Conservation (phyloP, 495 filamentous ascomycete species). For the Lasiosphaeria ovina region DNA sequence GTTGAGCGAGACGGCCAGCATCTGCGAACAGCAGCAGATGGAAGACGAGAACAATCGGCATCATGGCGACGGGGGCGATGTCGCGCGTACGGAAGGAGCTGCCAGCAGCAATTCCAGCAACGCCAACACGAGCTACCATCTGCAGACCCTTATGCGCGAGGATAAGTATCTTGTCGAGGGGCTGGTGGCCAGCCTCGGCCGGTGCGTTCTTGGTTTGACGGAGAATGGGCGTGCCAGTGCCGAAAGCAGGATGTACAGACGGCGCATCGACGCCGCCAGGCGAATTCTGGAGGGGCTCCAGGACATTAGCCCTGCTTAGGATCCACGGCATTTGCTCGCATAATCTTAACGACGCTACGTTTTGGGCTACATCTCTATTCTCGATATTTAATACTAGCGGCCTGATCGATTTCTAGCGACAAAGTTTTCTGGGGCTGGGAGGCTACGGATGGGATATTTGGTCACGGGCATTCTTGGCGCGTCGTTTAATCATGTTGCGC, state of each 20-base stretch:
- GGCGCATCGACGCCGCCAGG: slow-evolving; percentile 70
- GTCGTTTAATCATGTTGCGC: no score
- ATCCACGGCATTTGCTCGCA: not conserved
- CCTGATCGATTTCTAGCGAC: no score
- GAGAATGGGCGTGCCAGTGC: slow-evolving; percentile 57
- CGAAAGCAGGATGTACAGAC: slow-evolving; percentile 60
- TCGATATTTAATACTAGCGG: no score
- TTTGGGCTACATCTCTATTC: not conserved
- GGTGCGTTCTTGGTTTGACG: slow-evolving; percentile 67
- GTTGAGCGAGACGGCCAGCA: slow-evolving; percentile 39
- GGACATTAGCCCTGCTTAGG: slow-evolving; percentile 3
- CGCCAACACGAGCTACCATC: slow-evolving; percentile 26
- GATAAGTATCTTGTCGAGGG: slow-evolving; percentile 75
- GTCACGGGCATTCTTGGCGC: no score
- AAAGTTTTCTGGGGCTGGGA: no score
- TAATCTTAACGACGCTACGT: not conserved
- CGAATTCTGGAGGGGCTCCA: slow-evolving; percentile 65
- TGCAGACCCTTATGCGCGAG: slow-evolving; percentile 59
- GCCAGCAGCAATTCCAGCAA: slow-evolving; percentile 28
- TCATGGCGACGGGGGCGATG: slow-evolving; percentile 1
- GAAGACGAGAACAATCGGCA: slow-evolving; percentile 14
- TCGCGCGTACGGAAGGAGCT: not conserved
- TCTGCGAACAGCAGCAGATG: slow-evolving; percentile 21
- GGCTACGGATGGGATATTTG: no score
- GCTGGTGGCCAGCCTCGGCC: slow-evolving; percentile 70